Conservation (phyloP, 768 basidiomycete species). For the Suillus paluster region DNA sequence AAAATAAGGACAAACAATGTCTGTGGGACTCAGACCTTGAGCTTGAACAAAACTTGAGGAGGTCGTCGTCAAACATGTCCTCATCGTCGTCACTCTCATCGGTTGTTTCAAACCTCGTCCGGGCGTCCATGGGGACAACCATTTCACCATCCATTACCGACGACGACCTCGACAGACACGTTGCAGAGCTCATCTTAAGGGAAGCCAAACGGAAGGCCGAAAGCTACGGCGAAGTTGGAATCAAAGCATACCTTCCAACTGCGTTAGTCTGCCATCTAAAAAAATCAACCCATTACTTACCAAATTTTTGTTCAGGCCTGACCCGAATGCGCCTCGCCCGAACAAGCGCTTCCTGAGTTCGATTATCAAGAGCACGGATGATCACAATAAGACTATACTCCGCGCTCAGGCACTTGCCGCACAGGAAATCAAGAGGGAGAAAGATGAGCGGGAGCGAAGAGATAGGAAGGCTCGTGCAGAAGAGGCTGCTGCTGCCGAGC, state of each 20-base stretch:
- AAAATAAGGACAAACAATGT: constrained; percentile 26
- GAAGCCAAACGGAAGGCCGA: constrained; percentile 94
- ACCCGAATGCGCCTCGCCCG: constrained; percentile 75
- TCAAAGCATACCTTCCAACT: constrained; percentile 74
- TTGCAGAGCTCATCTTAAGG: constrained; percentile 88
- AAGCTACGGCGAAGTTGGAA: constrained; percentile 74
- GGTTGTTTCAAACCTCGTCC: constrained; percentile 81
- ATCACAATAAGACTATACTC: constrained; percentile 89
- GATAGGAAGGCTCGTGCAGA: constrained; percentile 71
- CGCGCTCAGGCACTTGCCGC: constrained; percentile 74
- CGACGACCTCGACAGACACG: constrained; percentile 88
- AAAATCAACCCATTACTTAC: constrained; percentile 4
- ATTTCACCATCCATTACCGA: constrained; percentile 64
- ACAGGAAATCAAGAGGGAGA: constrained; percentile 69
- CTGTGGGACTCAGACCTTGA: neutral
- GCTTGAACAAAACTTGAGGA: neutral
- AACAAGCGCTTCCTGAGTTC: constrained; percentile 84
- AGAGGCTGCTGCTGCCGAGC: constrained; percentile 75
- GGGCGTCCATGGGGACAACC: constrained; percentile 77
- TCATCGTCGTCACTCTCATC: constrained; percentile 73
- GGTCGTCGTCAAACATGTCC: constrained; percentile 34
- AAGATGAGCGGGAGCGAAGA: constrained; percentile 65
- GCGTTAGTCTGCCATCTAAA: constrained; percentile 40
- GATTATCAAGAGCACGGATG: constrained; percentile 93
- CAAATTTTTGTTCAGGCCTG: constrained; percentile 46